A percentile compares a stretch with the other conserved stretches of the same genome.
Conservation (phyloP, 768 basidiomycete genomes). For the Hirschioporus abietinus region DNA sequence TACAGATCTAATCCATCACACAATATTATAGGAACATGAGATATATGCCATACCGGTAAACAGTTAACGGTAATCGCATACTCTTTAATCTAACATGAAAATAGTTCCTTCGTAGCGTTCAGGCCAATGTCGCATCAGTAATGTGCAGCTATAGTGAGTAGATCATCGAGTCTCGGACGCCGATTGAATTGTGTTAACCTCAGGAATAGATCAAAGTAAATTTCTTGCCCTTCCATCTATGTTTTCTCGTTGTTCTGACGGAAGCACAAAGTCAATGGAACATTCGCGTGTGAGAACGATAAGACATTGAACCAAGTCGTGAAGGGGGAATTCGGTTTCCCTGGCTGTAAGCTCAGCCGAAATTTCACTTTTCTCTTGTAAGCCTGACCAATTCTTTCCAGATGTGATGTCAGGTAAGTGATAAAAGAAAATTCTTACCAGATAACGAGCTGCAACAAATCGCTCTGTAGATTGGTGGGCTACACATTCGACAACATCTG, state of each 20-base stretch:
- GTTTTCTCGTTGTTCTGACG: neutral
- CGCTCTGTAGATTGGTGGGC: conserved; percentile 54
- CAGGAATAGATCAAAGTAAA: conserved; percentile 15
- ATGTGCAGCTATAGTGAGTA: conserved; percentile 23
- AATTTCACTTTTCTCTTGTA: neutral
- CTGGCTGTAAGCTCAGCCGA: conserved; percentile 41
- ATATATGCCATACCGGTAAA: conserved; percentile 17
- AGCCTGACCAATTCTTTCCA: conserved; percentile 7
- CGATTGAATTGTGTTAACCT: neutral
- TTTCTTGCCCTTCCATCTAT: neutral
- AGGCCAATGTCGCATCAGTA: conserved; percentile 20
- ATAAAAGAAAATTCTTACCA: conserved; percentile 13
- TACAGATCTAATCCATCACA: neutral
- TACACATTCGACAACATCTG: conserved; percentile 54
- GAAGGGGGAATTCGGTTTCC: conserved; percentile 63
- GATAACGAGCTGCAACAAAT: conserved; percentile 32
- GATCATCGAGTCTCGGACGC: neutral
- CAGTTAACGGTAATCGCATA: neutral
- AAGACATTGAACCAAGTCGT: conserved; percentile 54
- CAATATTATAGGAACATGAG: conserved; percentile 16
- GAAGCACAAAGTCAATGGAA: conserved; percentile 38
- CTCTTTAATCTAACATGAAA: neutral
- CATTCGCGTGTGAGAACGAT: conserved; percentile 61
- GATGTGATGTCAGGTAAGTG: conserved; percentile 23
- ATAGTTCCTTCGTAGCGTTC: conserved; percentile 20